Base-by-base conservation (phyloP, 441 rosid species). In the Capsella rubella region DNA sequence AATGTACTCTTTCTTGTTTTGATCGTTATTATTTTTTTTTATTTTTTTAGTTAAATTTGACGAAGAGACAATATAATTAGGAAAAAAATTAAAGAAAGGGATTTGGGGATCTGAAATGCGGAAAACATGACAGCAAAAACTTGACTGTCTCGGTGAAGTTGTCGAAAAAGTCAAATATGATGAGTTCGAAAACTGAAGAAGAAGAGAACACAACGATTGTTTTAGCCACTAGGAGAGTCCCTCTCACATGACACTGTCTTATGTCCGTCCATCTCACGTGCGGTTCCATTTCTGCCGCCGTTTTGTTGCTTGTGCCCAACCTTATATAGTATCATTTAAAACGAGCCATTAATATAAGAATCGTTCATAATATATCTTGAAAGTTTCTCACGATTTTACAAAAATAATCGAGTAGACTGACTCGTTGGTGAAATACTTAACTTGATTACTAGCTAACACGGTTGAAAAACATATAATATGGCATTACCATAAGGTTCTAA, bases 251-350 rank as follows among this genome's bases (percentile, higher is more conserved):
- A 65, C 66, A 66, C 11, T 69, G 70, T 69, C 55, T 49, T 51
- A 43, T n/a, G 51, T 71, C 65, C 53, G 51, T 71, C 65, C 53
- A 68, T 25, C 78, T 71, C 89, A 88, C 90, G 88, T 81, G 93
- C 82, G 83, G 82, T 67, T 69, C 88, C 89, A 21, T 59, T 40
- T 67, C 69, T 78, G 87, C 76, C 91, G 90, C 92, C 97, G 89
- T 81, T 86, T 83, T 13, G 91, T 78, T 78, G 88, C 78, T 61
- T 81, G 91, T 80, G 86, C 82, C 82, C 81, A 42, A 21, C 6
- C 18, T 45, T 37, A 37, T 35, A 35, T 0, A 7, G 2, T 2
- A 37, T 21, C 25, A 21, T 21, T 21, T 2, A 9, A 37, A 37
- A 37, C 40, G 25, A 2, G 40, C 10, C 11, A 37, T 9, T 9